These are phyloP conservation scores for Podosphaera xanthii DNA, from an alignment of 2,329 filamentous ascomycete genomes.

Conservation along the genomic window DNA sequence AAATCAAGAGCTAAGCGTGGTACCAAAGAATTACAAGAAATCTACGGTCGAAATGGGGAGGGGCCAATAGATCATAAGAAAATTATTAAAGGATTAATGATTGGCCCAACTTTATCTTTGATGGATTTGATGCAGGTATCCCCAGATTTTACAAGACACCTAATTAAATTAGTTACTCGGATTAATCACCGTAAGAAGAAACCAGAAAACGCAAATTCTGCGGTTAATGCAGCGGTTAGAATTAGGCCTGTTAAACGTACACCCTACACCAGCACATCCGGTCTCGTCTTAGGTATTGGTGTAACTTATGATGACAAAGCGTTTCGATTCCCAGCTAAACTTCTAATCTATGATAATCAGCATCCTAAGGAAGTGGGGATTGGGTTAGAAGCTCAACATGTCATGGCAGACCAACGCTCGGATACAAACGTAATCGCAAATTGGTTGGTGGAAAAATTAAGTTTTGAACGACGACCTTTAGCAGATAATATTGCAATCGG, in stretches of 20 bases:
- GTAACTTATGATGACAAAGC: neutral
- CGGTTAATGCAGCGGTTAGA: neutral
- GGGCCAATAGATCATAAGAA: neutral
- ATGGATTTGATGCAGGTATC: no score
- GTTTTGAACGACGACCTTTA: no score
- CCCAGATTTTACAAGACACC: neutral
- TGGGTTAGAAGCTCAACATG: neutral
- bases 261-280: neutral
- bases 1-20: no score
- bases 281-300: neutral
- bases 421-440: neutral
- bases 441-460: no score
- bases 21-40: no score
- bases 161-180: neutral
- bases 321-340: neutral
- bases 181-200: neutral
- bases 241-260: no score
- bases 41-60: no score
- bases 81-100: neutral
- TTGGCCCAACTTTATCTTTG: neutral
- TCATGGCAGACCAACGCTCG: neutral
- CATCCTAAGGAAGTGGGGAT: neutral
- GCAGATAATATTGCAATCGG: neutral
- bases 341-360: no score
- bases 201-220: neutral